Evolutionary conservation across 768 basidiomycete species (phyloP).

Genomic region (Mycena chlorophos): DNA sequence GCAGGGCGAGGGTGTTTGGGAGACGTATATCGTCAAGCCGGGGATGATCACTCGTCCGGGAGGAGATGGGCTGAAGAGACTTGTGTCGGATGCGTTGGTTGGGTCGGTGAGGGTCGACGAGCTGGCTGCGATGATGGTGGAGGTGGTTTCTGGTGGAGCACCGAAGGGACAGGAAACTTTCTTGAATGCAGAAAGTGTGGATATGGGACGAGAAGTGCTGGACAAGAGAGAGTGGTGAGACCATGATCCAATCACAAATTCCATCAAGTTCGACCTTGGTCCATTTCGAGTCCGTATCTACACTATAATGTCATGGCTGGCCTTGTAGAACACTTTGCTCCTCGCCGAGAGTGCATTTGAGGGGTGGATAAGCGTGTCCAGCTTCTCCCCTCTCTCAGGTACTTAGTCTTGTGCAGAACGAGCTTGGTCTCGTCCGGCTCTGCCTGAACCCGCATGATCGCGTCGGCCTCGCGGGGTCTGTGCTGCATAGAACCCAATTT

Average conservation of each 20-base stretch:
- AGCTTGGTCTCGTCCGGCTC: no score
- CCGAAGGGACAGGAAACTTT: not conserved
- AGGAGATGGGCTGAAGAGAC: not conserved
- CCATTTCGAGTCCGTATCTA: not conserved
- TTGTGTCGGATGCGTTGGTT: not conserved
- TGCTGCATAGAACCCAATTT: no score
- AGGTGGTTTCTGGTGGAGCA: slow-evolving; percentile 1
- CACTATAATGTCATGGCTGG: no score
- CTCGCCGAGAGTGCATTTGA: no score
- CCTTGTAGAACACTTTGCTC: no score
- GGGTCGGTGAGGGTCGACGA: slow-evolving; percentile 2
- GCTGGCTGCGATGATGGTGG: slow-evolving; percentile 8
- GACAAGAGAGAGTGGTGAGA: not conserved
- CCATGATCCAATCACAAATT: not conserved
- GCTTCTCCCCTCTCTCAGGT: no score
- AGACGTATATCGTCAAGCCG: slow-evolving; percentile 11
- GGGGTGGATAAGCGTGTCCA: no score
- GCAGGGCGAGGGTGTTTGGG: slow-evolving; percentile 4
- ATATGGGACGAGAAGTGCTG: not conserved
- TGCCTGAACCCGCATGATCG: no score
- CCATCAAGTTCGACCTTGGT: not conserved
- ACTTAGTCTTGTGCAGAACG: no score
- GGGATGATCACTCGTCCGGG: slow-evolving; percentile 1
- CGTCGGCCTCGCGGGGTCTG: no score
- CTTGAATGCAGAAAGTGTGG: not conserved